Evolutionary conservation across 1,139 yeast species (phyloP), one percentile per base, ranked within the genome.

Genomic region (Yamadazyma jaroonii): DNA sequence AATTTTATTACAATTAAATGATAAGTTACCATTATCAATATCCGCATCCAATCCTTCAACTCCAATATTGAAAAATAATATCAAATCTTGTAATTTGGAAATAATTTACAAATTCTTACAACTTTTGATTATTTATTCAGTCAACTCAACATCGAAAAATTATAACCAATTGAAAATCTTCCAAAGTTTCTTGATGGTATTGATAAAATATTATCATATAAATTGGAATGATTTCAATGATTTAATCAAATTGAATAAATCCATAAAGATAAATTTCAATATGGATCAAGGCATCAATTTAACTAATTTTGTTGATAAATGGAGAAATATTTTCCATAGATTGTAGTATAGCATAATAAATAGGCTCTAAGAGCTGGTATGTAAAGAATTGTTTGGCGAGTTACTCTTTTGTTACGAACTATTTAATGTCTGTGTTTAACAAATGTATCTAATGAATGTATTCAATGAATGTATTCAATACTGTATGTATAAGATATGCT

Each of bases 1-100:
- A 39, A 53, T 70, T 20, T 40, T 69, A 11, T 44, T 56, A 29
- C 74, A 68, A 43, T 51, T 69, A 25, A 67, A 67, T 47, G 76
- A 70, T 49, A 59, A 58, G 39, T 54, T 67, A 32, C 75, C 75
- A 1, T 57, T 70, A 44, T 67, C 74, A 50, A 55, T 69, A 35
- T 64, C 72, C 12, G 75, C 76, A 6, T 64, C 72, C n/a, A 72
- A 73, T 4, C 74, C 75, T 5, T 57, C 70, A 1, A 69, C 75
- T 6, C 75, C 76, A 14, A 54, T 68, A 4, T 39, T 64, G 21
- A 41, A 46, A 9, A 64, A 55, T 36, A 42, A 45, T 8, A 22
- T 31, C 12, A 39, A 48, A 35, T 64, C 70, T 2, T 56, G 67
- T 9, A 48, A 62, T 7, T 46, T 56, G 32, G 61, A 59, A 41